phyloP scores from a whole-genome alignment of 257 asterid species.

The Marsdenia floribunda region DNA sequence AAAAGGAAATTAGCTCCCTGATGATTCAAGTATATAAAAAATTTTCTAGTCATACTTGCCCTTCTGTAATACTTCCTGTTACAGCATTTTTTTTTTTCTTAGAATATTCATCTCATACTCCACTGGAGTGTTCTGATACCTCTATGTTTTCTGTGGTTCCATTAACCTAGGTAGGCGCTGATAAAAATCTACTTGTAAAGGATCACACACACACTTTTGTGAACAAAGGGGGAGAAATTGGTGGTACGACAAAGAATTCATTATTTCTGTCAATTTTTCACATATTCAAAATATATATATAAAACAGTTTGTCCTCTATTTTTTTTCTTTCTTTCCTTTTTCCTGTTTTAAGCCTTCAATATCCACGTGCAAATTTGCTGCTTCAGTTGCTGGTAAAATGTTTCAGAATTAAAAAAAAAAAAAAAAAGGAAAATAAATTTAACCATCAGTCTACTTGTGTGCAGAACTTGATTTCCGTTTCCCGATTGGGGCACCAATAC shows the following conservation, averaged over 20 bases:
- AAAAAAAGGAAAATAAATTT: not conserved
- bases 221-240: conserved; percentile 90
- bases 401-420: not conserved
- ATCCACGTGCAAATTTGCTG: conserved; percentile 7
- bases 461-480: conserved; percentile 99
- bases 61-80: not conserved
- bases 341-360: not conserved
- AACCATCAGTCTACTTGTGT: conserved; percentile 27
- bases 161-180: conserved; percentile 77
- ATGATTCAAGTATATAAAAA: not conserved
- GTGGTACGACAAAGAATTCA: conserved; percentile 53
- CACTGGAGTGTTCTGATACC: not conserved
- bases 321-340: not conserved
- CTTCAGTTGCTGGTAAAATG: conserved; percentile 9
- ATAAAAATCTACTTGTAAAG: conserved; percentile 82
- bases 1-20: not conserved
- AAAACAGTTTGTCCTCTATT: not conserved
- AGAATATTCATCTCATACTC: not conserved
- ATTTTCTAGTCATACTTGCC: not conserved
- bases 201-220: conserved; percentile 97
- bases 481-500: conserved; percentile 92
- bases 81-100: not conserved
- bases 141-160: conserved; percentile 17
- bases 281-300: not conserved
- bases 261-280: not conserved